Conservation (phyloP, 345 rosid species). For the Leavenworthia alabamica region DNA sequence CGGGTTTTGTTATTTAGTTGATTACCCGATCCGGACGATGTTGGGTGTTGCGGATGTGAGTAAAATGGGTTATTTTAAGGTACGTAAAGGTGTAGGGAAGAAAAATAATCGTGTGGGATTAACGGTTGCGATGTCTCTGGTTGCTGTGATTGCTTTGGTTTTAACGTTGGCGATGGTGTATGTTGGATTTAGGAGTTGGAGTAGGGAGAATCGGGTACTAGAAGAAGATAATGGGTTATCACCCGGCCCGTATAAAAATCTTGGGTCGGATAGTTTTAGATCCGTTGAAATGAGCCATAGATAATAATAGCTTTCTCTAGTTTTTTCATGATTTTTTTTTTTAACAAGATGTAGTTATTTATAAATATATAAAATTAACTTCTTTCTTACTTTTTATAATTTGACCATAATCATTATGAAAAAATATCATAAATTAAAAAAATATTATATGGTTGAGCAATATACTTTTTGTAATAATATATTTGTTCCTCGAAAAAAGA, state of each 20-base stretch:
- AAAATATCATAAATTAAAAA: conserved; percentile 4
- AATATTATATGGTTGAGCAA: neutral
- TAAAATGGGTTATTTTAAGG: conserved; percentile 66
- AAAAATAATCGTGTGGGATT: conserved; percentile 28
- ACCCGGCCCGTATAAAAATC: conserved; percentile 72
- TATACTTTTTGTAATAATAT: too few species aligned
- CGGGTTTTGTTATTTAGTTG: conserved; percentile 67
- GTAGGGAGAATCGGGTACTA: conserved; percentile 33
- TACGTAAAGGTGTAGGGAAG: conserved; percentile 26
- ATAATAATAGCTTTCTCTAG: neutral
- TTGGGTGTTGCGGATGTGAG: conserved; percentile 45
- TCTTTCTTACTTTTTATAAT: neutral
- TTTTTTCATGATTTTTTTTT: neutral
- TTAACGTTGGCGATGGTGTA: conserved; percentile 32
- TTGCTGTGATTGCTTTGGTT: conserved; percentile 29
- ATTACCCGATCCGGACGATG: conserved; percentile 73
- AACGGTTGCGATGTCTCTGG: conserved; percentile 36
- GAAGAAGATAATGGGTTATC: conserved; percentile 48
- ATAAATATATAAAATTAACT: conserved; percentile 4
- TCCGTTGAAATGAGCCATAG: conserved; percentile 61
- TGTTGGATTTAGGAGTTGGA: conserved; percentile 35
- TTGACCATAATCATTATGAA: conserved; percentile 6
- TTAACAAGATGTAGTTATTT: neutral
- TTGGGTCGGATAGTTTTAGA: conserved; percentile 73
- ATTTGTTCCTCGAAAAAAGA: too few species aligned